Base-by-base conservation (phyloP, 305 asterid genomes). In the Withania somnifera region DNA sequence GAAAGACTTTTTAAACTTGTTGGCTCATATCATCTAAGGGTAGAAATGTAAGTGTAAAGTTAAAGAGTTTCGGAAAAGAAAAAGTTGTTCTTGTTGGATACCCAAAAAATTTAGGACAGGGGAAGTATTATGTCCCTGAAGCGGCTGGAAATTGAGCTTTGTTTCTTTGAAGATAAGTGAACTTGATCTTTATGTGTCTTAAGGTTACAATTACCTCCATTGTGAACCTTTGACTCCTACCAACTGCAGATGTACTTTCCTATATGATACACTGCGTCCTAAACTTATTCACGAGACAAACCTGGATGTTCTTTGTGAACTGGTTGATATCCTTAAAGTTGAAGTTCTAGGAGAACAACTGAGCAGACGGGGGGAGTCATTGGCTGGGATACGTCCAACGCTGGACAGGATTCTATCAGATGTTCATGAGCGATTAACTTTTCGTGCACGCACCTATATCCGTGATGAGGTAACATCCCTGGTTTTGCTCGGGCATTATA, bases 281-380 rank as follows among this genome's bases (percentile, higher is more conserved):
- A 97, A 91, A 87, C 98, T 97, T 81, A 93, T 95, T 88, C 98
- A 97, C 84, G 99, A 97, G 90, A 95, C 95, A 77, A 94, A 92
- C 90, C 92, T 97, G 85, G 99, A 97, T 91, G 90, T 88, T 84
- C 98, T 97, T 82, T 97, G 99, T 86, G 98, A 97, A 84, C 93
- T 97, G 67, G 97, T 97, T 84, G 95, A 95, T 86, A 94, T 97
- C 87, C 94, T 97, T 79, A 94, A 94, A 89, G 93, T 97, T 76
- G 98, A 94, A 89, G 98, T 97, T 85, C 89, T 97, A 78, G 97
- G 97, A 81, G 98, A 97, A 87, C 96, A 95, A 83, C 89, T 95
- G 45, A 92, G 90, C 86, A 88, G 98, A 87, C 92, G 97, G 58
- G 95, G 96, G 80, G 98, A 97, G 82, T 89, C 97, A 6, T 91